phyloP scores from a whole-genome alignment of 192 early-diverging fungal genomes.

The Allomyces javanicus region DNA sequence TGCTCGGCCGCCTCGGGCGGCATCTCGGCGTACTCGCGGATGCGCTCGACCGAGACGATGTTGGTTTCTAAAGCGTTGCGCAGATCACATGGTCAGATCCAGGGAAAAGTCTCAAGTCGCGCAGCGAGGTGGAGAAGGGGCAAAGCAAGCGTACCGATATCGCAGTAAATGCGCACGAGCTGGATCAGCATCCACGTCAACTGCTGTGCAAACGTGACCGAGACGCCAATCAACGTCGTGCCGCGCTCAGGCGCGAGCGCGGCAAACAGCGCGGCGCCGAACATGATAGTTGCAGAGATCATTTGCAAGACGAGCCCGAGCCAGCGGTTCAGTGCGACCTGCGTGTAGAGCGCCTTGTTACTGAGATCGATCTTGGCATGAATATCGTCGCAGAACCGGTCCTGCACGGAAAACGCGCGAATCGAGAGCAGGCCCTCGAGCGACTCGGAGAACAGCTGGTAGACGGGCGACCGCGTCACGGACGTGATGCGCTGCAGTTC shows the following conservation, averaged over 20 bases:
- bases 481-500: slow-evolving; percentile 3
- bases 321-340: slow-evolving; percentile 35
- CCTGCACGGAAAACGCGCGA: slow-evolving; percentile 1
- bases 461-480: slow-evolving; percentile 3
- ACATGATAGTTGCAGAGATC: slow-evolving; percentile 55
- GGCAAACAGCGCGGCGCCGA: slow-evolving; percentile 52
- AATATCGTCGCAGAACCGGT: neutral
- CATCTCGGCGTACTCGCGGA: slow-evolving; percentile 63
- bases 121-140: slow-evolving; percentile 1
- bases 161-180: slow-evolving; percentile 68
- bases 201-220: slow-evolving; percentile 44
- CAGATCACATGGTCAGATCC: neutral
- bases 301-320: slow-evolving; percentile 57
- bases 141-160: slow-evolving; percentile 50
- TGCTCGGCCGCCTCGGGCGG: slow-evolving; percentile 57
- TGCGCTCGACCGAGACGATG: slow-evolving; percentile 53
- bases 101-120: slow-evolving; percentile 2
- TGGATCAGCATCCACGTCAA: slow-evolving; percentile 71
- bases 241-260: slow-evolving; percentile 34
- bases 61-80: slow-evolving; percentile 13
- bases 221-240: slow-evolving; percentile 29
- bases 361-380: neutral
- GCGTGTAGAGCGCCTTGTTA: neutral
- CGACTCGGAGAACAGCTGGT: slow-evolving; percentile 1
- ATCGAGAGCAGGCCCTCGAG: slow-evolving; percentile 1